phyloP scores from a whole-genome alignment of 1,139 yeast genomes.

The Hansenula sp. region DNA sequence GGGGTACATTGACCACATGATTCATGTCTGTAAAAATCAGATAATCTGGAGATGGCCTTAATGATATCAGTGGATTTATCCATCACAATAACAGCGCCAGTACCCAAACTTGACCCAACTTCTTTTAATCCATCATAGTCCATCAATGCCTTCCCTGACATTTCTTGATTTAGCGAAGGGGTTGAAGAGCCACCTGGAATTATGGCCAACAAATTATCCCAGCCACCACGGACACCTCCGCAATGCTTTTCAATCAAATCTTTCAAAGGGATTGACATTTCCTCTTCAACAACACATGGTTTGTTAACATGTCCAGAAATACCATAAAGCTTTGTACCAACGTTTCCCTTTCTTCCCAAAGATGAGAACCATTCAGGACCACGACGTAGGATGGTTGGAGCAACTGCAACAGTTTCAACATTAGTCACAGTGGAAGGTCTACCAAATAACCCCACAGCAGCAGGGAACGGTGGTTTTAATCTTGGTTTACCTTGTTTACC shows the following conservation, averaged over 20 bases:
- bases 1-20: slow-evolving; percentile 95
- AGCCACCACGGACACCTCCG: slow-evolving; percentile 87
- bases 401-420: slow-evolving; percentile 85
- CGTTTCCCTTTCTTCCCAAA: slow-evolving; percentile 80
- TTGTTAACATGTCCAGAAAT: slow-evolving; percentile 87
- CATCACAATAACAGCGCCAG: slow-evolving; percentile 90
- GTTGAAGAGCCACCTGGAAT: slow-evolving; percentile 90
- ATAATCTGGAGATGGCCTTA: slow-evolving; percentile 78
- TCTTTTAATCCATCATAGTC: slow-evolving; percentile 84
- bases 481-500: slow-evolving; percentile 93
- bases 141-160: slow-evolving; percentile 70
- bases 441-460: slow-evolving; percentile 87
- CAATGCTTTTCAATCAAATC: slow-evolving; percentile 84
- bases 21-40: slow-evolving; percentile 84
- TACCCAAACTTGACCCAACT: slow-evolving; percentile 83
- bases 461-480: slow-evolving; percentile 91
- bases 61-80: slow-evolving; percentile 80
- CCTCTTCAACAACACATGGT: slow-evolving; percentile 91
- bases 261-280: slow-evolving; percentile 81
- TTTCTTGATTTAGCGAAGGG: slow-evolving; percentile 67
- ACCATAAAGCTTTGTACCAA: slow-evolving; percentile 80
- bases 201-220: slow-evolving; percentile 85
- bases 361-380: slow-evolving; percentile 85
- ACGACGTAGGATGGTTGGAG: slow-evolving; percentile 84
- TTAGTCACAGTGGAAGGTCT: slow-evolving; percentile 88